phyloP scores from a whole-genome alignment of 805 yeast species.

The Clavispora phyllophila region DNA sequence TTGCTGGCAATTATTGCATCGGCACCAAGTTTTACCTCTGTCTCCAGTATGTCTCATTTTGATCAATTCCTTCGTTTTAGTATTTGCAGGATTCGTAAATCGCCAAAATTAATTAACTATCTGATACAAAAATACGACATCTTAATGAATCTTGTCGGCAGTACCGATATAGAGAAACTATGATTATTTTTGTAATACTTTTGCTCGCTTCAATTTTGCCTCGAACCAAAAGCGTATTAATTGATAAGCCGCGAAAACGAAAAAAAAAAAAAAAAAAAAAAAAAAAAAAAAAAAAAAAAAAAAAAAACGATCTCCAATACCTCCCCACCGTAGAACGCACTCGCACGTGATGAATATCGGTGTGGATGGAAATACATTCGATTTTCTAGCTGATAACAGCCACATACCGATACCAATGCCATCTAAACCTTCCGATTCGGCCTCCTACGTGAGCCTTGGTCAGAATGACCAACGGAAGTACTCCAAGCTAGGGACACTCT shows the following conservation, averaged over 20 bases:
- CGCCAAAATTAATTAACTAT: background rate
- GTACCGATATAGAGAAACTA: too few relatives aligned
- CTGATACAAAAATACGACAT: too few relatives aligned
- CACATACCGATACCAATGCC: background rate
- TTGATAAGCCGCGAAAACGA: too few relatives aligned
- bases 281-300: too few relatives aligned
- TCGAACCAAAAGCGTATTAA: too few relatives aligned
- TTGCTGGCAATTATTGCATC: background rate
- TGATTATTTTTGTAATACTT: too few relatives aligned
- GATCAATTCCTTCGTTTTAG: background rate
- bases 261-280: too few relatives aligned
- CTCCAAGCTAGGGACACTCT: slow-evolving; percentile 20
- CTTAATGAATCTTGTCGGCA: too few relatives aligned
- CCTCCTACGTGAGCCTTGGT: slow-evolving; percentile 4
- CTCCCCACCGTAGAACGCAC: background rate
- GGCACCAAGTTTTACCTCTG: background rate
- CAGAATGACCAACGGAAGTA: slow-evolving; percentile 3
- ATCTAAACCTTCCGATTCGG: background rate
- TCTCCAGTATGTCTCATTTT: background rate
- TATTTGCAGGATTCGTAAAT: background rate
- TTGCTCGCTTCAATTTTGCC: background rate
- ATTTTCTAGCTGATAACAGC: slow-evolving; percentile 1
- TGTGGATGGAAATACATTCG: background rate
- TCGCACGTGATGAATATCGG: background rate
- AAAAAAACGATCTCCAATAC: too few relatives aligned